phyloP scores from a whole-genome alignment of 768 basidiomycete genomes.

The Hygrocybe punicea region DNA sequence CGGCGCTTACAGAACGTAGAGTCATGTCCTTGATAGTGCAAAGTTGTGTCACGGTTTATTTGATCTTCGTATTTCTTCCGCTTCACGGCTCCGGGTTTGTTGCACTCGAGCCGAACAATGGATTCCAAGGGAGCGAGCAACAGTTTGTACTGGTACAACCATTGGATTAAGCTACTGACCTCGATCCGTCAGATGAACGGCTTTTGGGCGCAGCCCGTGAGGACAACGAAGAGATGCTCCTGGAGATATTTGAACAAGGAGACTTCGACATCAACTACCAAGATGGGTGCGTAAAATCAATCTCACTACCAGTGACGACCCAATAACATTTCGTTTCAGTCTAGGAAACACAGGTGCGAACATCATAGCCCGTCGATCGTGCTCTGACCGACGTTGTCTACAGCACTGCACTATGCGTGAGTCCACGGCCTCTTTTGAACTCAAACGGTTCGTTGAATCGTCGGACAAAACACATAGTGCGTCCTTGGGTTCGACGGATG shows the following conservation, averaged over 20 bases:
- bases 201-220: slow-evolving; percentile 68
- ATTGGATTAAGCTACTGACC: neutral
- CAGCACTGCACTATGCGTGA: slow-evolving; percentile 74
- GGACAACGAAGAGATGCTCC: slow-evolving; percentile 68
- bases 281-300: slow-evolving; percentile 60
- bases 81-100: no score
- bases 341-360: slow-evolving; percentile 74
- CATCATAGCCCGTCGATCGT: slow-evolving; percentile 10
- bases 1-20: no score
- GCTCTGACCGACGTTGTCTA: neutral
- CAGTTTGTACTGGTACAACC: slow-evolving; percentile 22
- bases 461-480: slow-evolving; percentile 36
- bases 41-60: no score
- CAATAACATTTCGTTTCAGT: slow-evolving; percentile 33
- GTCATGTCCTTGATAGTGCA: no score
- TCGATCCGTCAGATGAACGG: slow-evolving; percentile 53
- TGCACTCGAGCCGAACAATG: slow-evolving; percentile 1
- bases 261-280: slow-evolving; percentile 69
- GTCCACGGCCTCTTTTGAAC: slow-evolving; percentile 17
- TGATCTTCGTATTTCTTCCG: no score
- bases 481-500: slow-evolving; percentile 53
- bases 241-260: slow-evolving; percentile 55
- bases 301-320: slow-evolving; percentile 2
- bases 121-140: slow-evolving; percentile 27
- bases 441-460: neutral